A percentile compares a stretch with the other conserved stretches of the same genome.
phyloP scores from a whole-genome alignment of 768 basidiomycete species.

The Rhodotorula taiwanensis region DNA sequence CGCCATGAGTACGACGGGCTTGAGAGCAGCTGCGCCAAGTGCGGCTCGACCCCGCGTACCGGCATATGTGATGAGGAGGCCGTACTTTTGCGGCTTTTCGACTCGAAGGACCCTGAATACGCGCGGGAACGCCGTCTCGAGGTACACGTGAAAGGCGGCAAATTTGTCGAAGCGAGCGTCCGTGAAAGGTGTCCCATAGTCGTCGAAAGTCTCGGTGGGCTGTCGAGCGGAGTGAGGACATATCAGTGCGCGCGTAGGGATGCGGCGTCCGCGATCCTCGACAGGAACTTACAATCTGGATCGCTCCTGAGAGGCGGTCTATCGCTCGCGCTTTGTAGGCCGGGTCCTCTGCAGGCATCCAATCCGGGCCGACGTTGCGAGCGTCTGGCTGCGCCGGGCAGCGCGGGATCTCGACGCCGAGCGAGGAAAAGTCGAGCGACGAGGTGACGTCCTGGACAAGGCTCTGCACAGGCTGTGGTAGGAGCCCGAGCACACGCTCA shows the following conservation, averaged over 20 bases:
- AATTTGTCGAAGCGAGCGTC: slow-evolving; percentile 23
- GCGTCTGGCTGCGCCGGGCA: slow-evolving; percentile 13
- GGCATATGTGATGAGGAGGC: slow-evolving; percentile 64
- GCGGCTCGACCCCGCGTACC: slow-evolving; percentile 57
- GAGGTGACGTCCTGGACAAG: not conserved
- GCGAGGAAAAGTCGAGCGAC: not conserved
- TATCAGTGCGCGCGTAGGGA: too few relatives aligned
- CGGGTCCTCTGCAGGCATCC: slow-evolving; percentile 12
- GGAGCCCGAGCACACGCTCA: too few relatives aligned
- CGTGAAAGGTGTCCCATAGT: slow-evolving; percentile 11
- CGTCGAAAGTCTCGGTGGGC: slow-evolving; percentile 34
- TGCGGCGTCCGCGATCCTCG: too few relatives aligned
- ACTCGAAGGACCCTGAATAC: slow-evolving; percentile 53
- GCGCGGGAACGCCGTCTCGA: slow-evolving; percentile 25
- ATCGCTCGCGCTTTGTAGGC: slow-evolving; percentile 12
- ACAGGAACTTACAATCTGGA: slow-evolving; percentile 9
- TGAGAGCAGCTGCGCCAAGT: slow-evolving; percentile 38
- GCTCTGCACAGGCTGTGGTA: too few relatives aligned
- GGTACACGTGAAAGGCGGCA: slow-evolving; percentile 18
- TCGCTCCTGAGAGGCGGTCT: slow-evolving; percentile 14
- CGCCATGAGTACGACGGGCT: slow-evolving; percentile 54
- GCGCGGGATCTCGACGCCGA: not conserved
- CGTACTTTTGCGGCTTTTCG: slow-evolving; percentile 69
- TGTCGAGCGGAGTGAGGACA: not conserved
- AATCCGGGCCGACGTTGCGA: slow-evolving; percentile 6